Base-by-base conservation (phyloP, 306 rosid species). In the Rosa persica region DNA sequence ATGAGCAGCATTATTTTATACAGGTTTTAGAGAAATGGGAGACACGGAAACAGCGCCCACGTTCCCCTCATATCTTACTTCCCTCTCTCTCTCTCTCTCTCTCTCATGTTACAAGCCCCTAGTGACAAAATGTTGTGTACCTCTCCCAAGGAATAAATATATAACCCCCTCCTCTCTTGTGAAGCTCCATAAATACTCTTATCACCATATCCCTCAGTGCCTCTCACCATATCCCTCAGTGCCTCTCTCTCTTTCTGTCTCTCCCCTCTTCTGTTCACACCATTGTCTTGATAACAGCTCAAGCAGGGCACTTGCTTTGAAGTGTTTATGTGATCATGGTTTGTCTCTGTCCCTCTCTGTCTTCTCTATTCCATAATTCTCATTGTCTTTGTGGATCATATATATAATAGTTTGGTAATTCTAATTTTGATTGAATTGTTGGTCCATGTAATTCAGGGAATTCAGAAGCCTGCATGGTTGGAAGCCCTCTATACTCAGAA, bases 41-140 rank as follows among this genome's bases (percentile, higher is more conserved):
- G 96, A 96, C 98, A 95, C 81, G 84, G 93, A 91, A 95, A 95
- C 98, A 90, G 87, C 90, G 79, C 96, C 98, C 99, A 96, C 97
- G 99, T 96, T 96, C 94, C 76, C 88, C 87, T 84, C 88, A 68
- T 81, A 73, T 84, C 90, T 85, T 48, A 77, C 79, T 81, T 81
- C 74, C 70, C 74, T 84, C 72, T 89, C 82, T 88, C 79, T 77
- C 48, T 30, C 70, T 79, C 73, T 64, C 77, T 79, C 86, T 78
- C 75, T 74, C 74, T 72, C 76, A 52, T 80, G 77, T 72, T 57
- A 79, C 73, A 74, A 67, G 23, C 58, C 55, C 78, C 79, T 70
- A 81, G 76, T 79, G 80, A 83, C 87, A 87, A 88, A 81, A 81
- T 88, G 79, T 73, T 83, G 71, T 87, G 80, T 86, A 82, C 77